Conservation (phyloP, 768 basidiomycete genomes). For the Boletus rubroflammeus region DNA sequence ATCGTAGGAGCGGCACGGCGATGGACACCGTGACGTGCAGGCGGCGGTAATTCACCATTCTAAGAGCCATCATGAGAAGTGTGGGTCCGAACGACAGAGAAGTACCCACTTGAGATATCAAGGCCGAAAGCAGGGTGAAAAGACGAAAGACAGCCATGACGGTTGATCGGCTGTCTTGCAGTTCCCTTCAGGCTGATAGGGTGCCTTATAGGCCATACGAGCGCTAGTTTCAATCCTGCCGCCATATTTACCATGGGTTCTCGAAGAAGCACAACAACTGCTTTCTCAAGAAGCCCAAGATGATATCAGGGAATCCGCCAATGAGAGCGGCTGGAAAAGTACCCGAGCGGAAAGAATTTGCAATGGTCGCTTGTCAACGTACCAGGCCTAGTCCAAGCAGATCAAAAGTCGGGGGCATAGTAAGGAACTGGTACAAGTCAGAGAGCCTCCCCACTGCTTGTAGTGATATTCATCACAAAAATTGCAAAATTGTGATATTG, state of each 20-base stretch:
- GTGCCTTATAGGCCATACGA: constrained; percentile 10
- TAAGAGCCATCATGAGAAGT: too few species aligned
- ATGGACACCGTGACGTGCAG: neutral
- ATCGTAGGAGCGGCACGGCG: constrained; percentile 45
- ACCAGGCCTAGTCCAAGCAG: neutral
- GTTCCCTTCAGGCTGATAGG: neutral
- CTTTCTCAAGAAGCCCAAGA: neutral
- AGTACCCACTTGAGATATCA: constrained; percentile 9
- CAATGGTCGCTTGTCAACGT: neutral
- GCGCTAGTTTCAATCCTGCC: constrained; percentile 5
- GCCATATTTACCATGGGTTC: neutral
- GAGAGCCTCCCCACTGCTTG: neutral
- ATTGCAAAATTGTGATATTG: too few species aligned
- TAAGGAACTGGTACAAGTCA: neutral
- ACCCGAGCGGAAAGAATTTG: neutral
- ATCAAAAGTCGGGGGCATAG: neutral
- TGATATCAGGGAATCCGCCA: neutral
- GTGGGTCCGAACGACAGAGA: neutral
- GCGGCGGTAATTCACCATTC: too few species aligned
- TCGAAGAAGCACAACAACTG: neutral
- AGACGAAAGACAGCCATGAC: constrained; percentile 11
- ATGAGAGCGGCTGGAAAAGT: neutral
- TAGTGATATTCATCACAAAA: neutral
- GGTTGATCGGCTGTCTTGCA: neutral
- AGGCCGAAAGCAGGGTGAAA: neutral